Base-by-base conservation (phyloP, 2,329 filamentous ascomycete species). In the Penicillium sp. region DNA sequence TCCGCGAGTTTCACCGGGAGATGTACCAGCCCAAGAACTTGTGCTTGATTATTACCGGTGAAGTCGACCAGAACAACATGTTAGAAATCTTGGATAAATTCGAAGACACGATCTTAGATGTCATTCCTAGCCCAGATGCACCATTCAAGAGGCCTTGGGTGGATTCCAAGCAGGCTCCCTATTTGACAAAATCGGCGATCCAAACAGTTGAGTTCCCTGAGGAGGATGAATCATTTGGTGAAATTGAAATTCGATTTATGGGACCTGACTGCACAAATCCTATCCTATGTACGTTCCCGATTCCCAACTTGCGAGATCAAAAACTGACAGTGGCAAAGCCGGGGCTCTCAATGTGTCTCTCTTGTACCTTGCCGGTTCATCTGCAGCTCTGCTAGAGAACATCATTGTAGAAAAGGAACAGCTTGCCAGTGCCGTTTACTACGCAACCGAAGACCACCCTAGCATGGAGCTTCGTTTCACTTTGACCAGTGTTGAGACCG, bases 1-100 rank as follows among this genome's bases (percentile, higher is more conserved):
- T 99, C 58, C 85, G 93, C n/a, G 83, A 86, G 50, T 99, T 97
- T 63, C 93, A 99, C 69, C 84, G 84, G 54, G 88, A 91, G 56
- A 97, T 99, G 92, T 99, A 99, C 65, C 92, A 97, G 67, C 93
- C 93, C 3, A 92, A 91, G 67, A 99, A 99, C 64, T 76, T 99
- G 52, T 95, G 91, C 56, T 75, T 99, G 25, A 81, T 96, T 22
- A 83, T 99, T 51, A 86, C 95, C n/a, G 93, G 93, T 36, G 90
- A 96, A 69, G 83, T 95, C 1, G 84, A 96, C 64, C 88, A 96
- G 64, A 74, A 81, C 0, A 80, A 95, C 61, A 79, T 99, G 50
- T 74, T 97, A 18, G 73, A 85, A 28, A 89, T 95, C 39, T 74
- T 99, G 29, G 89, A 95, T 62, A 77, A 84, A 19, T 99, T 99